Conservation (phyloP, 129 eudicot species). For the Smallanthus sonchifolius region DNA sequence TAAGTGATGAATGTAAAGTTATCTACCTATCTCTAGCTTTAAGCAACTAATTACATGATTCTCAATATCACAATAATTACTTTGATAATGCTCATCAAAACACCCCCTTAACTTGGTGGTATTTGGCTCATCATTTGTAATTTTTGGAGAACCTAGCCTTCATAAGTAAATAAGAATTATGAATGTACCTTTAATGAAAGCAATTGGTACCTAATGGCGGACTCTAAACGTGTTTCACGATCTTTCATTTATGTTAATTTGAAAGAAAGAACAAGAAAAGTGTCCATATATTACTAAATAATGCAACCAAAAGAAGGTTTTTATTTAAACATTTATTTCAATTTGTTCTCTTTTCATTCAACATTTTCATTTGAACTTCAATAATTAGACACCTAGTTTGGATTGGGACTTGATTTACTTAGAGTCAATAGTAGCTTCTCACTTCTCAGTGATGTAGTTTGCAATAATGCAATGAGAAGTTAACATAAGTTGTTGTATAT, state of each 20-base stretch:
- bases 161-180: neutral
- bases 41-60: neutral
- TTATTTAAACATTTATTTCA: too few relatives aligned
- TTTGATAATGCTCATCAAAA: neutral
- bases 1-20: neutral
- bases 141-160: neutral
- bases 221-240: neutral
- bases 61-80: neutral
- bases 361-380: too few relatives aligned
- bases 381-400: neutral
- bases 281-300: neutral
- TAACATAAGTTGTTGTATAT: neutral
- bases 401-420: neutral
- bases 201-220: too few relatives aligned
- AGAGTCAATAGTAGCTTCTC: neutral
- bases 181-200: neutral
- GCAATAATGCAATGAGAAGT: neutral
- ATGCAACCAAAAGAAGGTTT: neutral
- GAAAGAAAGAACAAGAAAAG: neutral
- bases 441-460: too few relatives aligned
- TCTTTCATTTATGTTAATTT: neutral
- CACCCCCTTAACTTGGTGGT: neutral
- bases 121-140: neutral
- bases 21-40: neutral
- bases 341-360: neutral